These are phyloP conservation scores for Eucalyptus sp. DNA, from an alignment of 345 rosid species.

Conservation along the genomic window DNA sequence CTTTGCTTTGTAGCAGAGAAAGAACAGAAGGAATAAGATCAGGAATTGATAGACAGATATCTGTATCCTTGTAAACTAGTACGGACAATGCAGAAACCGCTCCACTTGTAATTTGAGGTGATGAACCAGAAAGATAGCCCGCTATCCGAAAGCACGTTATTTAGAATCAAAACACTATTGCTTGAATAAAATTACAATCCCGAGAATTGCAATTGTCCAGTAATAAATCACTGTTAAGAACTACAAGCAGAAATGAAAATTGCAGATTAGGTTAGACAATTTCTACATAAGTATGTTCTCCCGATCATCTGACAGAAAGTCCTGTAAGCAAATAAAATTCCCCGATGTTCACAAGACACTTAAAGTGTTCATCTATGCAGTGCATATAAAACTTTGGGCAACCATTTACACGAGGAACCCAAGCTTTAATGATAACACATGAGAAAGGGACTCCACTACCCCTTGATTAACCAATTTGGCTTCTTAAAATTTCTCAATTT, in stretches of 20 bases:
- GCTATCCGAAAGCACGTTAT: slow-evolving; percentile 26
- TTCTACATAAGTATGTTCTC: not conserved
- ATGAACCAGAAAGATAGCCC: slow-evolving; percentile 87
- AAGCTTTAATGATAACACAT: too few relatives aligned
- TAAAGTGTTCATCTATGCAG: too few relatives aligned
- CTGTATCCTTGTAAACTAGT: slow-evolving; percentile 55
- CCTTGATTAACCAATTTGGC: too few relatives aligned
- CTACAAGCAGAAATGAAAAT: not conserved
- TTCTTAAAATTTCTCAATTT: too few relatives aligned
- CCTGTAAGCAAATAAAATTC: not conserved
- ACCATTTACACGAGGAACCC: too few relatives aligned
- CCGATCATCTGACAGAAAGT: not conserved
- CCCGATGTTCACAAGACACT: not conserved
- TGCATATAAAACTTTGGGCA: too few relatives aligned
- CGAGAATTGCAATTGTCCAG: not conserved
- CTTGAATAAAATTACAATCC: not conserved
- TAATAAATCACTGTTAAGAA: not conserved
- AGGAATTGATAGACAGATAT: slow-evolving; percentile 43
- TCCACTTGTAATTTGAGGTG: slow-evolving; percentile 90
- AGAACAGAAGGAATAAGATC: slow-evolving; percentile 66
- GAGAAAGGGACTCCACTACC: too few relatives aligned
- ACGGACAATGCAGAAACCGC: slow-evolving; percentile 88
- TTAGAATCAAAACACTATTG: not conserved
- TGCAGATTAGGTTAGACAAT: not conserved
- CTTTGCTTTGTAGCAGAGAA: slow-evolving; percentile 55